Evolutionary conservation across 176 grass and related monocot genomes (phyloP), one percentile per base, ranked within the genome.

Genomic region (Hyparrhenia diplandra): DNA sequence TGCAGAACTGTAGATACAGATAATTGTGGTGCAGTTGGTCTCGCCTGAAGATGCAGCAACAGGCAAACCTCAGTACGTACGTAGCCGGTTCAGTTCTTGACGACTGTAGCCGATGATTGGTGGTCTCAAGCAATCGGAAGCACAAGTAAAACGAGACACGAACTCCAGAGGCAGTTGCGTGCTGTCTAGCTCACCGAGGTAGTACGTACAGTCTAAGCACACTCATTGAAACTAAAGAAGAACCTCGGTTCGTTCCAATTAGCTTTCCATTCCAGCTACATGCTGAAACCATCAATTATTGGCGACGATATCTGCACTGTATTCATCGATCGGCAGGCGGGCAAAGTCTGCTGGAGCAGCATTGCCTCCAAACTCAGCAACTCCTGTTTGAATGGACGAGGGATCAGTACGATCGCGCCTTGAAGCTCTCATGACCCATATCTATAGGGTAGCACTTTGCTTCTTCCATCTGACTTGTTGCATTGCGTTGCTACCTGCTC

Each of bases 241-340:
- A 21, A 32, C 31, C 31, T 32, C 31, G 31, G 2, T 32, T 32
- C 31, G 31, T 32, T 32, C 37, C 27, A 0, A 32, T n/a, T n/a
- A 32, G 31, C 31, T 32, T 32, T 65, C 46, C 25, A 52, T 55
- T 34, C 51, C 47, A 12, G 11, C 67, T 32, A n/a, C 25, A 59
- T 18, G 8, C 23, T 45, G 10, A 78, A 28, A 54, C 35, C 55
- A 71, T 36, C 87, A 82, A 77, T 85, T 58, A 89, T 85, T 65
- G 28, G 55, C n/a, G n/a, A n/a, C n/a, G n/a, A n/a, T n/a, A 31
- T 32, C 31, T 32, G 31, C 31, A 32, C 31, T 32, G 31, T 4
- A 32, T 32, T 32, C 31, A 32, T 32, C 31, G 31, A 4, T 4
- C 2, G 31, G 31, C n/a, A n/a, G n/a, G n/a, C n/a, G n/a, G n/a